Base-by-base conservation (phyloP, 805 yeast genomes). In the Wickerhamomyces chaumierensis region DNA sequence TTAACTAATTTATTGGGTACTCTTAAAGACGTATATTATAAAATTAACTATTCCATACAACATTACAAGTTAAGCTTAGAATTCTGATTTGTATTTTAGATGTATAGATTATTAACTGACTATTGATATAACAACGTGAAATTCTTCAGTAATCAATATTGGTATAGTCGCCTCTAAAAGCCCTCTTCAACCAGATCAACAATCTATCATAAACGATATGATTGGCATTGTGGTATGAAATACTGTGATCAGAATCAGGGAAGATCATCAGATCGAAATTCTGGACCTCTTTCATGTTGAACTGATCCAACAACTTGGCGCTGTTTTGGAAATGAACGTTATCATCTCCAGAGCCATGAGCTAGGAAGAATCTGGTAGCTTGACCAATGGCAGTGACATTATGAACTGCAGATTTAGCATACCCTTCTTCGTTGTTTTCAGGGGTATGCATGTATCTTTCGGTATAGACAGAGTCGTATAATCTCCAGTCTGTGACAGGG, bases 301-400 rank as follows among this genome's bases (percentile, higher is more conserved):
- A 66, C 47, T 71, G 62, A 60, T 92, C 97, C 35, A 92, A 54
- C 31, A 92, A 63, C 55, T 78, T 76, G 42, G 86, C 66, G 34
- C 90, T 73, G 62, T 92, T 85, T 57, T 92, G 98, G 60, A 88
- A 75, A 61, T 92, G 97, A 35, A 92, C 98, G 51, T 92, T 92
- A 59, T 92, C 98, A 61, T 92, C 98, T 4, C 96, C 95, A 0
- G 96, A 79, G 1, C 98, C 98, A 55, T 90, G 98, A 85, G 90
- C 85, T 29, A 92, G 56, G 43, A 92, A 60, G 52, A 92, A 86
- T 51, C 97, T 68, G 35, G 68, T 68, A 9, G 68, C 71, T 35
- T 65, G 53, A 14, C 68, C 75, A 46, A 92, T 69, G 11, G 68
- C 68, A 1, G 71, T 68, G 18, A 71, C 72, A 37, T 81, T 63